phyloP scores from a whole-genome alignment of 2,329 filamentous ascomycete genomes.

The Cladophialophora chaetospira region DNA sequence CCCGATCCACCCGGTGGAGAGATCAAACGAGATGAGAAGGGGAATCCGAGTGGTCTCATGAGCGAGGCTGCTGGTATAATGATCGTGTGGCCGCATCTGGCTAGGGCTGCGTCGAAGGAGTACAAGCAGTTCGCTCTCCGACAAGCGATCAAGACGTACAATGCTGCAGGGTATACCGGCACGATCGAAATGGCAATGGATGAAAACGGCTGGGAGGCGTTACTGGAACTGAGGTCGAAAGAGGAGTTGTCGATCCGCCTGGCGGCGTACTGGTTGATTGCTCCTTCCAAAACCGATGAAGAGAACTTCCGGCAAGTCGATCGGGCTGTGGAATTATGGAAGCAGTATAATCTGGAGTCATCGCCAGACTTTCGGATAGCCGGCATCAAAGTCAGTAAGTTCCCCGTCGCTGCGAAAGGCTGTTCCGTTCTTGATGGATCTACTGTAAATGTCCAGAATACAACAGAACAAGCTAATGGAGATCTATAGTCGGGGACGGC shows the following conservation, averaged over 20 bases:
- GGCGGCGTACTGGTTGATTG: constrained; percentile 53
- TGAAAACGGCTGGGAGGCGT: constrained; percentile 50
- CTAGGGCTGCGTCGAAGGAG: constrained; percentile 44
- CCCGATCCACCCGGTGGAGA: constrained; percentile 49
- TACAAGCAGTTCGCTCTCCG: constrained; percentile 47
- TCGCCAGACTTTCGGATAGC: constrained; percentile 48
- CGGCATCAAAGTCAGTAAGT: constrained; percentile 55
- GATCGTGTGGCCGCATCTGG: constrained; percentile 51
- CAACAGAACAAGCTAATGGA: no score
- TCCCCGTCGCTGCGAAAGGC: no score
- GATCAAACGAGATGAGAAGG: constrained; percentile 49
- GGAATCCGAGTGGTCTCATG: constrained; percentile 49
- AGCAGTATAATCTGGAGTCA: constrained; percentile 43
- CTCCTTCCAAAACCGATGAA: constrained; percentile 43
- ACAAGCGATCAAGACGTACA: constrained; percentile 47
- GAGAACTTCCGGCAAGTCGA: constrained; percentile 48
- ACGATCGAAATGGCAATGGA: constrained; percentile 58
- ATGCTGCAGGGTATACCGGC: constrained; percentile 50
- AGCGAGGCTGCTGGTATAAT: constrained; percentile 50
- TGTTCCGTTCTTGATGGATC: no score
- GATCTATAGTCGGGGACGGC: constrained; percentile 54
- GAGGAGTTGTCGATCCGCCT: constrained; percentile 46
- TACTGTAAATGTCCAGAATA: no score
- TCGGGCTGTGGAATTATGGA: constrained; percentile 46
- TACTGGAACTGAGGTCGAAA: constrained; percentile 43